phyloP scores from a whole-genome alignment of 768 basidiomycete genomes.

The Leccinum barrowsii region DNA sequence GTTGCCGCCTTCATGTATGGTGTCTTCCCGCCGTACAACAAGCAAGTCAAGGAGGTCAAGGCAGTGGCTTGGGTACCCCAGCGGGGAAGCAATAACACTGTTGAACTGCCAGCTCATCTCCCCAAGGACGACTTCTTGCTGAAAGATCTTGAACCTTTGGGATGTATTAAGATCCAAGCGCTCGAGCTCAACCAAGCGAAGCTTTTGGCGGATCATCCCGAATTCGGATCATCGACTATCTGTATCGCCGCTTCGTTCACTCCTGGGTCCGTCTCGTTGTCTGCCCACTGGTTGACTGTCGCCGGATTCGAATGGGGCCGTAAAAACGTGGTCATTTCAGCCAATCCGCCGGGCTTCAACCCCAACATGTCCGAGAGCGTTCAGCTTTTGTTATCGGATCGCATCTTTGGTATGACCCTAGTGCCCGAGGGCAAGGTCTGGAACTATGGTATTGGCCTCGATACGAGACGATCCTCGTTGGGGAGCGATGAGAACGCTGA shows the following conservation, averaged over 20 bases:
- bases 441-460: constrained; percentile 92
- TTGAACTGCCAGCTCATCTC: constrained; percentile 85
- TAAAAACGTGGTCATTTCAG: constrained; percentile 84
- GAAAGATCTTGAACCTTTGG: constrained; percentile 91
- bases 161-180: constrained; percentile 96
- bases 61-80: constrained; percentile 98
- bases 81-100: constrained; percentile 89
- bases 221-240: constrained; percentile 92
- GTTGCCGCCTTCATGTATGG: constrained; percentile 95
- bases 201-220: constrained; percentile 93
- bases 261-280: constrained; percentile 94
- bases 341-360: constrained; percentile 90
- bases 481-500: no score
- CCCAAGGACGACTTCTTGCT: constrained; percentile 94
- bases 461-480: no score
- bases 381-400: constrained; percentile 88
- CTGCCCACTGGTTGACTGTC: constrained; percentile 85
- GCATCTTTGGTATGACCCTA: constrained; percentile 92
- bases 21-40: constrained; percentile 59
- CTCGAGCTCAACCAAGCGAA: constrained; percentile 92
- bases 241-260: constrained; percentile 95
- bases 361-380: constrained; percentile 97
- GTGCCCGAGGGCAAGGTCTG: constrained; percentile 93
- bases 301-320: constrained; percentile 98
- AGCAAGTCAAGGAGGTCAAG: constrained; percentile 75